Evolutionary conservation across 768 basidiomycete species (phyloP), one percentile per base, ranked within the genome.

Genomic region (Grammothele lineata): DNA sequence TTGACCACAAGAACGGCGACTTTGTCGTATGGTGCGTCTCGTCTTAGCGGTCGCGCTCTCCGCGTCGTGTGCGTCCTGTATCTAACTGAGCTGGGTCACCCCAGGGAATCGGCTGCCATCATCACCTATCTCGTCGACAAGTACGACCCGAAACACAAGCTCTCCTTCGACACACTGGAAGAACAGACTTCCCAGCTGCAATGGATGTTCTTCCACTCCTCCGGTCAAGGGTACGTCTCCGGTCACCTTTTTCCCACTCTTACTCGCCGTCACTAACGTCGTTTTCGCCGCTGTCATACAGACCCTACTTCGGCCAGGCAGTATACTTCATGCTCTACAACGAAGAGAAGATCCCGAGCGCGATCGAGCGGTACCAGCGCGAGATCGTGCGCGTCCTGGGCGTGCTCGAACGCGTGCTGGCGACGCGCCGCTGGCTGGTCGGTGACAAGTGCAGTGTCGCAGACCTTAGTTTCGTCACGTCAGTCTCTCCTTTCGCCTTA

Each of bases 181-280:
- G 51, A 43, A 2, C 26, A 35, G 22, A 32, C 17, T 9, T 14
- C 27, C 22, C 47, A 37, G n/a, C 48, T 67, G 21, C 67, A 66
- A 51, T 72, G 69, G 72, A 67, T 73, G 35, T 69, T 70, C 59
- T 73, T 71, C 53, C 53, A 57, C 25, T 45, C 53, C 26, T 54
- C 50, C 0, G 56, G 56, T 1, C 56, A 57, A 30, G 56, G 56
- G 54, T 55, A 30, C 11, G 54, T 27, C 0, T 7, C 1, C 36
- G 37, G n/a, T 11, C 18, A 2, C 22, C 37, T 37, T 33, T 26
- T 23, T 3, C 27, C 14, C 27, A 14, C 14, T 30, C 27, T 14
- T 30, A 14, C 27, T 30, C 27, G 27, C 7, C n/a, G 27, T 14
- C 27, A 30, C 14, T 7, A 36, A 6, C 6, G 35, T 7, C 35